Evolutionary conservation across 768 basidiomycete species (phyloP), one percentile per base, ranked within the genome.

Genomic region (Suillus placidus): DNA sequence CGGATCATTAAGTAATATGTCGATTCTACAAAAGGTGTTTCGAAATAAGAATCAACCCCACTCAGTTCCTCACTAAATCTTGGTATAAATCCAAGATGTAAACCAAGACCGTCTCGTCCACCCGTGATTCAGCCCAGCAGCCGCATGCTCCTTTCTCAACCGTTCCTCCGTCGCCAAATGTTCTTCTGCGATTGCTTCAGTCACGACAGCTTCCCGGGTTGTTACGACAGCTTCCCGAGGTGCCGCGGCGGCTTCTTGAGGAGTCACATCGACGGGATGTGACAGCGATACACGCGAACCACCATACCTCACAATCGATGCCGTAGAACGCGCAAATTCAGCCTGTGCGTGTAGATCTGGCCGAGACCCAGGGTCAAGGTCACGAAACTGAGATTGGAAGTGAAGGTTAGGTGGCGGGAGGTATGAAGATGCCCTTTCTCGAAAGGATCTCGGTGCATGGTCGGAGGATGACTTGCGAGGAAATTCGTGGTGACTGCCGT

Each of bases 151-250:
- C 56, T 83, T 82, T 69, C 85, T 81, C 58, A 87, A 70, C 54
- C 85, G 79, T 68, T 85, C 81, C 38, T 81, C 80, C 34, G 85
- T 77, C 6, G 84, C 89, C 18, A 84, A 79, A 66, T 84, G 81
- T 75, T 92, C 91, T 73, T 93, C 90, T 45, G 86, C 88, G 47
- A 91, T 80, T 49, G 90, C 85, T 69, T 92, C 91, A 55, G 85
- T 83, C 60, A 84, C 80, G 49, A 92, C 88, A 12, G 89, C 91
- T 66, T 88, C 82, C 10, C 84, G 84, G 5, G 87, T 80, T 42
- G 67, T 61, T 5, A 55, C 54, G 2, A 92, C 87, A 12, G 89
- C 90, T 65, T 88, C 82, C 8, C 84, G 84, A 7, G 87, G 79
- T 40, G 18, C 20, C 18, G 18, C 32, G 4, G 9, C 30, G 2